Conservation (phyloP, 2,329 filamentous ascomycete species). For the Drechslerella coelobrocha region DNA sequence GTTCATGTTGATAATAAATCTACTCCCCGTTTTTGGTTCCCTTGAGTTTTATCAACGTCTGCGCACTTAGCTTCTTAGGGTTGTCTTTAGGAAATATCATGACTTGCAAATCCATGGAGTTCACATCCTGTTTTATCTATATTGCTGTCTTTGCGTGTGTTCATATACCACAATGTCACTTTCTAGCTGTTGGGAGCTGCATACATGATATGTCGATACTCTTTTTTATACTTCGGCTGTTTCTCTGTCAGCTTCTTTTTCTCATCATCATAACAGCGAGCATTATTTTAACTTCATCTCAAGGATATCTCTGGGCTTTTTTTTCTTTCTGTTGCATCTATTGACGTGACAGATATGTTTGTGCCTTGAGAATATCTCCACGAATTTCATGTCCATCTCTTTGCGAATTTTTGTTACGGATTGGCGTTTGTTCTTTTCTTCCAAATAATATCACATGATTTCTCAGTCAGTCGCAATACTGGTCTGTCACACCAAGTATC, state of each 20-base stretch:
- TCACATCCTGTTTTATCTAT: conserved; percentile 22
- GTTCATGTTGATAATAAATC: conserved; percentile 51
- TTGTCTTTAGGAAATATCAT: conserved; percentile 49
- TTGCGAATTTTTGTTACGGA: not conserved
- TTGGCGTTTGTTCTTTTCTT: conserved; percentile 3
- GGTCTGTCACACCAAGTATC: too few relatives aligned
- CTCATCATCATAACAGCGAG: too few relatives aligned
- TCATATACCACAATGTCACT: conserved; percentile 29
- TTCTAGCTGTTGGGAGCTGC: conserved; percentile 8
- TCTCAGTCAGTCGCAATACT: not conserved
- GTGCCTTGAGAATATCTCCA: not conserved
- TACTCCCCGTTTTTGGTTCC: conserved; percentile 18
- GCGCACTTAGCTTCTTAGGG: conserved; percentile 47
- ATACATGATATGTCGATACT: not conserved
- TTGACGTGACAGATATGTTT: not conserved
- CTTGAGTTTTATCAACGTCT: conserved; percentile 20
- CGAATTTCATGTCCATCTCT: not conserved
- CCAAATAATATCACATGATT: conserved; percentile 8
- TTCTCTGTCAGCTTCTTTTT: too few relatives aligned
- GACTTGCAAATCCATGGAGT: conserved; percentile 49
- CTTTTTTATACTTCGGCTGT: not conserved
- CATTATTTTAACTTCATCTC: too few relatives aligned
- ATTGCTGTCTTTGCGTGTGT: conserved; percentile 12
- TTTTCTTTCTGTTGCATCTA: not conserved
- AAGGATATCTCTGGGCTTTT: not conserved